Base-by-base conservation (phyloP, 2,329 filamentous ascomycete species). In the Amesomyces nigricolor region DNA sequence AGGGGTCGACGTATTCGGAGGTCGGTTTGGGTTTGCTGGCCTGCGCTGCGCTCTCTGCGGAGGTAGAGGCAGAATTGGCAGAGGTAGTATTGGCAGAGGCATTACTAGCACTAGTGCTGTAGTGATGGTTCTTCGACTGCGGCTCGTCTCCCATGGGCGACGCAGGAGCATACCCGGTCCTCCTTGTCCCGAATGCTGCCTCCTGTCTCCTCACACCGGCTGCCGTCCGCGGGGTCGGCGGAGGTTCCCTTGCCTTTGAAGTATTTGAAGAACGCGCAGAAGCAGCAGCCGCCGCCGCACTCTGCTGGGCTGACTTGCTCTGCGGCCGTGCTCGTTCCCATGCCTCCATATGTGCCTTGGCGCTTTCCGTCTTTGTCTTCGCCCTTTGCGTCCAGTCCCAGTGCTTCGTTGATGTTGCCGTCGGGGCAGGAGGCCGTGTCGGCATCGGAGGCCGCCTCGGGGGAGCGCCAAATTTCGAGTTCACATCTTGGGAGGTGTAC, bases 61-160 rank as follows among this genome's bases (percentile, higher is more conserved):
- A 26, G 22, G 22, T 26, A 35, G 64, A 63, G 5, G 63, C 32
- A 37, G 53, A 58, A 11, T 57, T 62, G 26, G 65, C 63, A 4
- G 58, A 60, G 51, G 65, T 73, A 1, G 74, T 75, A 42, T 71
- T 26, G 22, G 22, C 67, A 35, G 64, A 63, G 5, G 63, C 30
- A 37, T 51, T 58, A 11, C 56, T 62, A 22, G 65, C 63, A 4
- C 59, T 61, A 50, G 65, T 73, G 1, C 74, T 75, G 43, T 71
- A 77, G 63, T 82, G 80, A 62, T 78, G 80, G 57, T 68, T 77
- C 9, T 70, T 71, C 0, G 79, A 78, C 0, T 77, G 71, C 4
- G 79, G 77, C 58, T 82, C 80, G 47, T 83, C 80, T 2, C 75
- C 78, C 54, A 68, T 69, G 1, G 77, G 72, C 10, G 79, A 78